Conservation (phyloP, 2,329 filamentous ascomycete species). For the Ilyonectria robusta region DNA sequence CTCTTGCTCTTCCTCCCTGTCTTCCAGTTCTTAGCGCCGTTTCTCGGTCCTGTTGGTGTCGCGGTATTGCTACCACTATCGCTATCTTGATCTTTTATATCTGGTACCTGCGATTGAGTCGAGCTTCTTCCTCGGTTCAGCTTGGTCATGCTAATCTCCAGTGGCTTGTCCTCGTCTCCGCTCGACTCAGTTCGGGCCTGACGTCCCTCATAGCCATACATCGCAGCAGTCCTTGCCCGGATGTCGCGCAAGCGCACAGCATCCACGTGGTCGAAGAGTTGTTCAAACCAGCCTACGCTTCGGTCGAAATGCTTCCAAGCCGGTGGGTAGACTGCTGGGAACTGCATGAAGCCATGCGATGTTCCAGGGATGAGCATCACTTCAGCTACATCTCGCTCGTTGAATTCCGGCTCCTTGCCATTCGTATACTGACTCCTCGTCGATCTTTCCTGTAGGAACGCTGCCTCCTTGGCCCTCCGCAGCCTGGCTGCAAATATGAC, state of each 20-base stretch:
- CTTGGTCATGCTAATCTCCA: slow-evolving; percentile 83
- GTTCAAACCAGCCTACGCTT: slow-evolving; percentile 85
- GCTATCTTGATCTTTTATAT: slow-evolving; percentile 31
- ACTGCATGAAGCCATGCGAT: slow-evolving; percentile 94
- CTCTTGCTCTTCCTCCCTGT: slow-evolving; percentile 40
- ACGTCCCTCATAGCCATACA: slow-evolving; percentile 47
- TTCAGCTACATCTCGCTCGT: slow-evolving; percentile 68
- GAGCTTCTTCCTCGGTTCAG: slow-evolving; percentile 54
- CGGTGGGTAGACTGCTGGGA: slow-evolving; percentile 88
- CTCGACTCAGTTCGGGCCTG: slow-evolving; percentile 69
- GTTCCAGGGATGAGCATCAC: slow-evolving; percentile 90
- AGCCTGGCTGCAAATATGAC: slow-evolving; percentile 94
- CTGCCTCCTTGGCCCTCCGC: slow-evolving; percentile 80
- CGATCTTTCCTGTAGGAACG: slow-evolving; percentile 34
- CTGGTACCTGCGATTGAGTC: slow-evolving; percentile 38
- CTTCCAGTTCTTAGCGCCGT: slow-evolving; percentile 47
- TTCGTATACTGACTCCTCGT: slow-evolving; percentile 27
- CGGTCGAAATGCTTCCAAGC: slow-evolving; percentile 90
- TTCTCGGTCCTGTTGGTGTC: slow-evolving; percentile 35
- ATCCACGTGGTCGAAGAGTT: slow-evolving; percentile 75
- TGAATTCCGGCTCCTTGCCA: slow-evolving; percentile 51
- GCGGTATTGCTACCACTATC: slow-evolving; percentile 39
- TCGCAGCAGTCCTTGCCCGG: slow-evolving; percentile 28
- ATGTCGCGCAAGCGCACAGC: slow-evolving; percentile 51
- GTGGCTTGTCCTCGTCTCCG: slow-evolving; percentile 83